A percentile compares a stretch with the other conserved stretches of the same genome.
These are phyloP conservation scores for Rutstroemia sp. DNA, from an alignment of 2,329 filamentous ascomycete genomes.

Conservation along the genomic window DNA sequence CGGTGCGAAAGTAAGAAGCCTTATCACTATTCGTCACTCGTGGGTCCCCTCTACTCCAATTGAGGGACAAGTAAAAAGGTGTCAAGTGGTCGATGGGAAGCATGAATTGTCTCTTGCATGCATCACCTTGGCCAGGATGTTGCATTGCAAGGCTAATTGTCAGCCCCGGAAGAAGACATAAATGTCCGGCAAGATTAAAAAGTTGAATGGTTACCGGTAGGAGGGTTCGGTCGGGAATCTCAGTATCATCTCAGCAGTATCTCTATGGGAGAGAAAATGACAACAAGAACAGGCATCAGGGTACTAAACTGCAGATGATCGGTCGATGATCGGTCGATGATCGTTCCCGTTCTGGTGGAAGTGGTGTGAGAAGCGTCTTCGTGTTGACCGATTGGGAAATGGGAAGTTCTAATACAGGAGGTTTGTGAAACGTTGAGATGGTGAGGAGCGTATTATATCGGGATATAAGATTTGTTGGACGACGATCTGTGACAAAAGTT, in stretches of 20 bases:
- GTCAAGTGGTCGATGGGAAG: too few species aligned
- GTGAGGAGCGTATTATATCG: too few species aligned
- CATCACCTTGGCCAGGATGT: not conserved
- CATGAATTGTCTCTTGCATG: conserved; percentile 5
- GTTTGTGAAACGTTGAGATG: not conserved
- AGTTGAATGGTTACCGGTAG: conserved; percentile 4
- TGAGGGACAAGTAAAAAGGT: not conserved
- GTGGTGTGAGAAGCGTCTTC: not conserved
- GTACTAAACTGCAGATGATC: conserved; percentile 3
- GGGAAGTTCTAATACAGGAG: not conserved
- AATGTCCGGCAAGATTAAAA: not conserved
- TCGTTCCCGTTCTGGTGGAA: not conserved
- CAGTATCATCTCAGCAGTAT: conserved; percentile 7
- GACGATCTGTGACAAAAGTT: not conserved
- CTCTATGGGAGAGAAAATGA: not conserved
- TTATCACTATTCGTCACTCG: not conserved
- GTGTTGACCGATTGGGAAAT: conserved; percentile 3
- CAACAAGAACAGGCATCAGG: conserved; percentile 4
- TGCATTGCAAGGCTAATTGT: conserved; percentile 3
- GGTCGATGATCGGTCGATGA: conserved; percentile 7
- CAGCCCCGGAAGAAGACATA: not conserved
- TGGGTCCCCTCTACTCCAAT: not conserved
- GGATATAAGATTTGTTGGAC: not conserved
- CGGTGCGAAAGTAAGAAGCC: not conserved
- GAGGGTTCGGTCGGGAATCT: conserved; percentile 10